Conservation (phyloP, 345 rosid genomes). For the Punica granatum region DNA sequence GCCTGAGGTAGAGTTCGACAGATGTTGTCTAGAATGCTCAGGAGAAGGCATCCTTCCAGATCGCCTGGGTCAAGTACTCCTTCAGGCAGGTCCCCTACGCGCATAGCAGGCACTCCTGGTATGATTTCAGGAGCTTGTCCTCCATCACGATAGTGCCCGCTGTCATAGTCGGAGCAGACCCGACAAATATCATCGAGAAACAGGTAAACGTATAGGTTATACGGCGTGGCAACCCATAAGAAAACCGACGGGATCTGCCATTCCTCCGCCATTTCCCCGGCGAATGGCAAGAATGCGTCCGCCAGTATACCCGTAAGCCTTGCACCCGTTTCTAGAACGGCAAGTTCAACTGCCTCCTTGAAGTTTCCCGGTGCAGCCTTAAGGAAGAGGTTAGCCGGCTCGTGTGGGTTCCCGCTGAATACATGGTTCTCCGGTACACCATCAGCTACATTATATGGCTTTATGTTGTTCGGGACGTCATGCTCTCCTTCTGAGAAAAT, state of each 20-base stretch:
- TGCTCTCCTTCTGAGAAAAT: slow-evolving; percentile 8
- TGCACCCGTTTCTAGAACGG: slow-evolving; percentile 29
- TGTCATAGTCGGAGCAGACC: neutral
- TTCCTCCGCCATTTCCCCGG: slow-evolving; percentile 29
- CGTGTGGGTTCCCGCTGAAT: slow-evolving; percentile 24
- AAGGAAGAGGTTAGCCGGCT: slow-evolving; percentile 40
- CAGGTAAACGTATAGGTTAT: slow-evolving; percentile 33
- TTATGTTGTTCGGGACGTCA: slow-evolving; percentile 26
- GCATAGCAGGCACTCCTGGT: slow-evolving; percentile 40
- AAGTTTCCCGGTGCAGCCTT: slow-evolving; percentile 26
- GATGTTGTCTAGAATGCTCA: slow-evolving; percentile 25
- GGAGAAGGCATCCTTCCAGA: slow-evolving; percentile 23
- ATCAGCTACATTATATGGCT: slow-evolving; percentile 22
- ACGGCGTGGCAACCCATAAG: slow-evolving; percentile 32
- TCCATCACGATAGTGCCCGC: neutral
- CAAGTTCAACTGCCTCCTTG: slow-evolving; percentile 20
- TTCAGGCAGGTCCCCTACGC: slow-evolving; percentile 36
- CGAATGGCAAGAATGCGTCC: slow-evolving; percentile 44
- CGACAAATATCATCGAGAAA: slow-evolving; percentile 28
- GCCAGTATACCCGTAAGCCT: slow-evolving; percentile 37
- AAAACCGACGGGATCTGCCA: slow-evolving; percentile 40
- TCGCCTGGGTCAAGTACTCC: slow-evolving; percentile 22
- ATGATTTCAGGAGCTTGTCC: slow-evolving; percentile 28
- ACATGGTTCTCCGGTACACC: slow-evolving; percentile 24
- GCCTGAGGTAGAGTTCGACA: slow-evolving; percentile 35